A percentile compares a stretch with the other conserved stretches of the same genome.
phyloP scores from a whole-genome alignment of 2,329 filamentous ascomycete genomes.

The Penicillium occitanis region DNA sequence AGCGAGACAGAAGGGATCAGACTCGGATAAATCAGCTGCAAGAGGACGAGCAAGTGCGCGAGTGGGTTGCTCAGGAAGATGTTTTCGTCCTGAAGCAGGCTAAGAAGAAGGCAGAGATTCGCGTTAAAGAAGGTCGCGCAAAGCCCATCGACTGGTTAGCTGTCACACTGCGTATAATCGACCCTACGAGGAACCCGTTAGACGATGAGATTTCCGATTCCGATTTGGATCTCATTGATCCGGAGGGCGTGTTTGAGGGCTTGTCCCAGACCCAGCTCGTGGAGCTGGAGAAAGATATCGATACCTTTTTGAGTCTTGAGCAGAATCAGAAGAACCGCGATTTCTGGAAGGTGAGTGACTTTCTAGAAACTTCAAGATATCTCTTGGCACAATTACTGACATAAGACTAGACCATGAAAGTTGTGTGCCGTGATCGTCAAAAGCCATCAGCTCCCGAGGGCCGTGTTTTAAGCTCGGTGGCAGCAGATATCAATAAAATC shows the following conservation, averaged over 20 bases:
- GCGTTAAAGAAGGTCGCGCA: slow-evolving; percentile 85
- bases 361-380: not conserved
- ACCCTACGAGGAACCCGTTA: slow-evolving; percentile 72
- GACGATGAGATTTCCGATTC: slow-evolving; percentile 79
- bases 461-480: slow-evolving; percentile 76
- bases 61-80: slow-evolving; percentile 93
- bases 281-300: slow-evolving; percentile 81
- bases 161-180: slow-evolving; percentile 84
- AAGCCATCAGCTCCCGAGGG: slow-evolving; percentile 66
- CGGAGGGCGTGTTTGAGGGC: slow-evolving; percentile 75
- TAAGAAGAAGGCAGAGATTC: slow-evolving; percentile 96
- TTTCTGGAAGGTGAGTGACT: slow-evolving; percentile 69
- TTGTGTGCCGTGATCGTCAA: slow-evolving; percentile 75
- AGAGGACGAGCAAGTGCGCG: slow-evolving; percentile 72
- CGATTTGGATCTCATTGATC: slow-evolving; percentile 77
- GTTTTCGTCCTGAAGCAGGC: slow-evolving; percentile 93
- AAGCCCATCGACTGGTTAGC: slow-evolving; percentile 92
- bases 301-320: slow-evolving; percentile 76
- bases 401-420: slow-evolving; percentile 66
- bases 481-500: slow-evolving; percentile 83
- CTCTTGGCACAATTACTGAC: slow-evolving; percentile 24
- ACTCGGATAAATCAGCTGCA: slow-evolving; percentile 57
- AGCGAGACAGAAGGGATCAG: slow-evolving; percentile 45
- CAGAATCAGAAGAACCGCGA: slow-evolving; percentile 73
- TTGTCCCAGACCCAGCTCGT: slow-evolving; percentile 65